These are phyloP conservation scores for Jackrogersella minutella DNA, from an alignment of 495 filamentous ascomycete genomes.

Conservation along the genomic window DNA sequence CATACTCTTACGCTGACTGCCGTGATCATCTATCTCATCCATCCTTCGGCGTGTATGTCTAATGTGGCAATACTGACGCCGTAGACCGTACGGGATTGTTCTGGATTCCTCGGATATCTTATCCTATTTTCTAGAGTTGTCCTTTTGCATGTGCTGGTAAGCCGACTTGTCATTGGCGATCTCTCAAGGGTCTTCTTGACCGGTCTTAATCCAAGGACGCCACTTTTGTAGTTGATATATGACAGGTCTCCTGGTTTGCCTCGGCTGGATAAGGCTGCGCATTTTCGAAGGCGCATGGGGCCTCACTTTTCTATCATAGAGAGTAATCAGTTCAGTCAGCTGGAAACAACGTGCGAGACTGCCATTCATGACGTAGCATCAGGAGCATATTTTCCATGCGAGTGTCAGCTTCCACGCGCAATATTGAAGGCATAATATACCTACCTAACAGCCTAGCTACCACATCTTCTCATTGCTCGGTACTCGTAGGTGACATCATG, in stretches of 20 bases:
- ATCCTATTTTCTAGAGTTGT: constrained; percentile 11
- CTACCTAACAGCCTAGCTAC: constrained; percentile 10
- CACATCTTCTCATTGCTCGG: constrained; percentile 2
- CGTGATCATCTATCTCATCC: constrained; percentile 3
- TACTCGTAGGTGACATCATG: constrained; percentile 34
- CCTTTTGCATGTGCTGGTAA: constrained; percentile 24
- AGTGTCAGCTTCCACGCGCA: constrained; percentile 18
- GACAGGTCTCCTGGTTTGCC: constrained; percentile 30
- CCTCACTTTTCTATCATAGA: background rate
- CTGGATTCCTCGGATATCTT: constrained; percentile 19
- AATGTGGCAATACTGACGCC: constrained; percentile 3
- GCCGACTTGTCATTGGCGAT: constrained; percentile 14
- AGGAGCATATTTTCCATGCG: constrained; percentile 2
- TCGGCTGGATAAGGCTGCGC: constrained; percentile 14
- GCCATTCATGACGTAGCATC: constrained; percentile 23
- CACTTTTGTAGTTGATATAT: constrained; percentile 30
- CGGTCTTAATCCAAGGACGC: constrained; percentile 27
- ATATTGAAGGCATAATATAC: constrained; percentile 2
- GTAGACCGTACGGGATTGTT: constrained; percentile 16
- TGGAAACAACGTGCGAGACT: background rate
- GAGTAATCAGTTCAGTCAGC: background rate
- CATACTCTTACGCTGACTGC: constrained; percentile 23
- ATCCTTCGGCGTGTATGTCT: constrained; percentile 18
- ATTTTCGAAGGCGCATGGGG: background rate
- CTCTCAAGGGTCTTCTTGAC: constrained; percentile 20